phyloP scores from a whole-genome alignment of 2,329 filamentous ascomycete species.

The Rhytidhysteron rufulum region DNA sequence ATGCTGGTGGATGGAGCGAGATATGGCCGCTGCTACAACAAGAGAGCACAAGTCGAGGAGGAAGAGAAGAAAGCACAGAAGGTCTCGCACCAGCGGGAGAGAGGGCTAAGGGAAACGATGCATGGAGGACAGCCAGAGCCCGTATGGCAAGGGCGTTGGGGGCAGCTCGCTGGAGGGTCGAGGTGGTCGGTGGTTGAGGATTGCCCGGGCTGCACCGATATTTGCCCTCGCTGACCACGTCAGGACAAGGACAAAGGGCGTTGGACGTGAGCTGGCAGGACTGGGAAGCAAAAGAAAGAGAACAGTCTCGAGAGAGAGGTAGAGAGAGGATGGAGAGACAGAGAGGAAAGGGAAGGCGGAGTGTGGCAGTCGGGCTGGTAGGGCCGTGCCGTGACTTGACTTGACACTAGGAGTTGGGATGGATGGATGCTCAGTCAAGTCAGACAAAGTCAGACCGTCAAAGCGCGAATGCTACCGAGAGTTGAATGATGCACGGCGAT shows the following conservation, averaged over 20 bases:
- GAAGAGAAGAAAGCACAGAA: constrained; percentile 22
- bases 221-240: too few relatives aligned
- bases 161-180: constrained; percentile 18
- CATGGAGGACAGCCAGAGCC: constrained; percentile 38
- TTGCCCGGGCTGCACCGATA: too few relatives aligned
- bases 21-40: constrained; percentile 7
- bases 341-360: too few relatives aligned
- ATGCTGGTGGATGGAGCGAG: too few relatives aligned
- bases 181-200: background rate
- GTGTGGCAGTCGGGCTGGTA: too few relatives aligned
- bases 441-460: constrained; percentile 38
- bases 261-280: constrained; percentile 21
- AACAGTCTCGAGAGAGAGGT: constrained; percentile 6
- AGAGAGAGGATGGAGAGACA: constrained; percentile 25
- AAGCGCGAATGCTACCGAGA: constrained; percentile 32
- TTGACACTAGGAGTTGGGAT: too few relatives aligned
- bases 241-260: too few relatives aligned
- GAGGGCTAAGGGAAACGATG: constrained; percentile 33
- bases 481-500: constrained; percentile 25
- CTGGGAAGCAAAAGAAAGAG: constrained; percentile 7
- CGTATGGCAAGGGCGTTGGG: constrained; percentile 18
- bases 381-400: too few relatives aligned
- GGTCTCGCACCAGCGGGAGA: constrained; percentile 30
- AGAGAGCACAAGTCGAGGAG: constrained; percentile 9
- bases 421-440: too few relatives aligned